Base-by-base conservation (phyloP, 163 green algal genomes). In the Chlorella variabilis region DNA sequence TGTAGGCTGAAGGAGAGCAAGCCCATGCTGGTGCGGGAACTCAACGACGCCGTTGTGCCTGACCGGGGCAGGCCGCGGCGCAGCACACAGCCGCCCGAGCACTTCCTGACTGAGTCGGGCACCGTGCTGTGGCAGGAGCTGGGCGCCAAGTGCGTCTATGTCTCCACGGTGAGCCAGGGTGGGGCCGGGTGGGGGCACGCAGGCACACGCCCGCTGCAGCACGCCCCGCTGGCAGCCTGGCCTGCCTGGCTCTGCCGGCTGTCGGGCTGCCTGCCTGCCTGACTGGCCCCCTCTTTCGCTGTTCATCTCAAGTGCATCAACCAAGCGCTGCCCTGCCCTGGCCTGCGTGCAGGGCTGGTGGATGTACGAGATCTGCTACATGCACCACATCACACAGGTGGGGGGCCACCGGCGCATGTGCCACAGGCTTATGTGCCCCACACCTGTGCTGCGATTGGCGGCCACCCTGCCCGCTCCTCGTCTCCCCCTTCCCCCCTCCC, bases 361-460 rank as follows among this genome's bases (percentile, higher is more conserved):
- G 81, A 82, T 61, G 62, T 86, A 86, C 11, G 73, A 86, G 73
- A 21, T 86, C 5, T 86, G 81, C 81, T 76, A 75, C 69, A 41
- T 38, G 70, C 68, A 75, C 48, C 65, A 71, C 49, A 83, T 83
- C 51, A 74, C 20, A 29, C 75, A 77, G 70, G 70, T 49, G 25
- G 3, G 66, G n/a, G n/a, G n/a, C n/a, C n/a, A n/a, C n/a, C n/a
- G n/a, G n/a, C n/a, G n/a, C n/a, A n/a, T n/a, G n/a, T n/a, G n/a
- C n/a, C n/a, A n/a, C n/a, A n/a, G n/a, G n/a, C n/a, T n/a, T n/a
- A n/a, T n/a, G n/a, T n/a, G n/a, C n/a, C n/a, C n/a, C n/a, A n/a
- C n/a, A n/a, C n/a, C n/a, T n/a, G n/a, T n/a, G n/a, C n/a, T n/a
- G n/a, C n/a, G n/a, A n/a, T n/a, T n/a, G n/a, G n/a, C n/a, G n/a